These are phyloP conservation scores for Penicillium sp. DNA, from an alignment of 2,329 filamentous ascomycete species.

Conservation along the genomic window DNA sequence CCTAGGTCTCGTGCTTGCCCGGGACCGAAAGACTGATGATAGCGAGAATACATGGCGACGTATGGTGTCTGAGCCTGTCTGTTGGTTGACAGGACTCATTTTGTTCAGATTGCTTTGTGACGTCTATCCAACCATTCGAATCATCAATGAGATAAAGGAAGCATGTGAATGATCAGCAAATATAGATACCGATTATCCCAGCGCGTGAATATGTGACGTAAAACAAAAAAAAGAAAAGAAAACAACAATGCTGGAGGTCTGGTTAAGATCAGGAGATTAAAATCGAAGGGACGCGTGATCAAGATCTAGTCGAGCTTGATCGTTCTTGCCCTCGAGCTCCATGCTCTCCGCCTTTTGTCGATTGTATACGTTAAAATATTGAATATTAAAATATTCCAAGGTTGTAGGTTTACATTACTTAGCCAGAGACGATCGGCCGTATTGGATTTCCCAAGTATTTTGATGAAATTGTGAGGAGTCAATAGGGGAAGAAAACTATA, in stretches of 20 bases:
- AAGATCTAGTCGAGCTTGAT: not conserved
- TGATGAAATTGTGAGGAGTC: not conserved
- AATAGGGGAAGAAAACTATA: not conserved
- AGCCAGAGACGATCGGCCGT: not conserved
- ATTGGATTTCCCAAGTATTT: not conserved
- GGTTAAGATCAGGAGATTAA: not conserved
- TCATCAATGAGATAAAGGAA: not conserved
- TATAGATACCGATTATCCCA: not conserved
- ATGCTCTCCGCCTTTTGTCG: not conserved
- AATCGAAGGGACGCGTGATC: not conserved
- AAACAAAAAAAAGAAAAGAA: not conserved
- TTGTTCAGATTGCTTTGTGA: not conserved
- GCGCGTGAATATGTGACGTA: not conserved
- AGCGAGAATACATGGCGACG: conserved; percentile 21
- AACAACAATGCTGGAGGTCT: not conserved
- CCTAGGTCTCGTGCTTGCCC: conserved; percentile 24
- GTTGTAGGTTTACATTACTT: not conserved
- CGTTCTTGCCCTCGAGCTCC: not conserved
- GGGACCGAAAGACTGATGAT: conserved; percentile 21
- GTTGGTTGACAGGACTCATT: not conserved
- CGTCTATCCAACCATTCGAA: not conserved
- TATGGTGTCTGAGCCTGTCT: conserved; percentile 4
- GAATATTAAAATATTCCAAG: not conserved
- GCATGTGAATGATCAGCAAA: not conserved
- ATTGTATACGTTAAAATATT: not conserved